A percentile compares a stretch with the other conserved stretches of the same genome.
These are phyloP conservation scores for Colletotrichum spinosum DNA, from an alignment of 2,329 filamentous ascomycete species.

Conservation along the genomic window DNA sequence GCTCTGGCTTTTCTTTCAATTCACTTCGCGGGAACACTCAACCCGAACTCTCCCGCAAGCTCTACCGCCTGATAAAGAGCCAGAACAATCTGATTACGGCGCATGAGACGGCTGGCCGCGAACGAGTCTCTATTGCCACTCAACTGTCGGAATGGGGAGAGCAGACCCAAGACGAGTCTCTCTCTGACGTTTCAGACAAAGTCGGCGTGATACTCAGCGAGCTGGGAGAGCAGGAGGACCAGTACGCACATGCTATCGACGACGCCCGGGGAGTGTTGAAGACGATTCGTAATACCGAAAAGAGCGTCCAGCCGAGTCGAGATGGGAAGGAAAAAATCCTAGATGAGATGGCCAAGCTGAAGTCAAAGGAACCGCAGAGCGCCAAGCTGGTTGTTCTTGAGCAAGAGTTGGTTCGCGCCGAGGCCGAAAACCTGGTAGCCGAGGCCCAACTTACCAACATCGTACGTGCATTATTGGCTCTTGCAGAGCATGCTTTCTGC, in stretches of 20 bases:
- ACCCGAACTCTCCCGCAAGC: constrained; percentile 87
- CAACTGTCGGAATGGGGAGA: constrained; percentile 98
- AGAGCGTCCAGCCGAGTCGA: constrained; percentile 91
- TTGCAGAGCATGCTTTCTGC: no score
- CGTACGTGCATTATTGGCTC: constrained; percentile 62
- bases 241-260: constrained; percentile 87
- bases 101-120: constrained; percentile 86
- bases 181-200: constrained; percentile 95
- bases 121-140: constrained; percentile 85
- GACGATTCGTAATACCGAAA: constrained; percentile 94
- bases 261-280: constrained; percentile 87
- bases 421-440: constrained; percentile 95
- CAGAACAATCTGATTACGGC: constrained; percentile 89
- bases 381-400: constrained; percentile 85
- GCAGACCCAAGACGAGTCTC: constrained; percentile 84
- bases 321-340: constrained; percentile 88
- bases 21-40: constrained; percentile 88
- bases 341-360: constrained; percentile 92
- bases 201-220: constrained; percentile 92
- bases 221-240: constrained; percentile 92
- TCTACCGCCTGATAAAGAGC: constrained; percentile 94
- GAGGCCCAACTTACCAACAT: constrained; percentile 97
- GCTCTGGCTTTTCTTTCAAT: constrained; percentile 77
- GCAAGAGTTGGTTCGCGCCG: constrained; percentile 94
- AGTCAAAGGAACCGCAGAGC: constrained; percentile 91